Evolutionary conservation across 2,329 filamentous ascomycete species (phyloP), one percentile per base, ranked within the genome.

Genomic region (Diaporthe sp.): DNA sequence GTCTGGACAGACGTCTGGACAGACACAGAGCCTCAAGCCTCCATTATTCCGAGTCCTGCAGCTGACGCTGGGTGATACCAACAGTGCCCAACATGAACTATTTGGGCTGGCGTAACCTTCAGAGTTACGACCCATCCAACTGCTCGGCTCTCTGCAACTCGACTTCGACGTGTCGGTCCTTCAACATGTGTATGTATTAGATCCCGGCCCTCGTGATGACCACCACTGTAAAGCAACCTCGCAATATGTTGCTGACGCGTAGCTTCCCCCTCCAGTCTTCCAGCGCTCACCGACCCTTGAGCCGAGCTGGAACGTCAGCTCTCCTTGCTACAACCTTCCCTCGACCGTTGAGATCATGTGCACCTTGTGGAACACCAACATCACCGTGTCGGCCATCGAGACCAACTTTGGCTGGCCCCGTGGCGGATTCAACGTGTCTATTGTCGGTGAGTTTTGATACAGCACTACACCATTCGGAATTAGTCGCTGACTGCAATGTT

Each of bases 281-380:
- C 62, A 68, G 62, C 62, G 62, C 44, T 37, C 46, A 4, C 62
- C 62, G 31, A 37, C 22, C 19, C 44, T 68, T 22, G 62, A 68
- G 31, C 62, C 62, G 62, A 68, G 62, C 44, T 68, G 31, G 31
- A 53, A 39, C 10, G 2, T 2, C 19, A 53, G 28, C 8, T 51
- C 62, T 22, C 3, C 44, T 39, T 68, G 62, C 62, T 68, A 39
- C 44, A 68, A 68, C 28, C 62, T 46, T 10, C 12, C 12, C 12
- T 68, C 62, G 28, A 68, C 62, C 28, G 44, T 68, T 3, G 31
- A 68, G 44, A 68, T 68, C 28, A 68, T 68, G 28, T 68, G 62
- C 31, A 53, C 62, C 44, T 8, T 68, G 6, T 68, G 62, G 62
- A 51, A 68, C 46, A 68, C 44, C 2, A 51, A 53, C 15, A 53